Percentiles rank a stretch among this genome's conserved stretches.
These are phyloP conservation scores for Xylaria arbuscula DNA, from an alignment of 2,329 filamentous ascomycete species.

Conservation along the genomic window DNA sequence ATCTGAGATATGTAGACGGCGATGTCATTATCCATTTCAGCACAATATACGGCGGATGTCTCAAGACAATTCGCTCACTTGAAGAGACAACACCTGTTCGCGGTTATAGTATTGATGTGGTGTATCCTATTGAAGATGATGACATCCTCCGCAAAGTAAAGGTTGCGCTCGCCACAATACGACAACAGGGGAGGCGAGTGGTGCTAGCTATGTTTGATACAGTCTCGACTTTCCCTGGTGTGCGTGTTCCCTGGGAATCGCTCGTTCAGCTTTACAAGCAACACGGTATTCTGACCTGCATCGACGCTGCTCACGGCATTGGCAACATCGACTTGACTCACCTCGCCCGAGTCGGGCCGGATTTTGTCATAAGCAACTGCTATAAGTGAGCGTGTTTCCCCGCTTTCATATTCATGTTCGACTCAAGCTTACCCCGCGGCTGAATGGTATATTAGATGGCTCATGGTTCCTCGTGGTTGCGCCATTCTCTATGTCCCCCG, in stretches of 20 bases:
- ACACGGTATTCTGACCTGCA: constrained; percentile 69
- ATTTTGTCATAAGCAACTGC: constrained; percentile 79
- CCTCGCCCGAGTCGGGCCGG: constrained; percentile 67
- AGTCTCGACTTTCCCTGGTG: constrained; percentile 74
- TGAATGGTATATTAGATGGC: constrained; percentile 62
- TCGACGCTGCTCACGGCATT: constrained; percentile 78
- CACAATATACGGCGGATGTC: constrained; percentile 74
- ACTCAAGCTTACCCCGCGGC: constrained; percentile 20
- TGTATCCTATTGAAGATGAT: constrained; percentile 69
- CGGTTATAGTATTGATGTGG: constrained; percentile 62
- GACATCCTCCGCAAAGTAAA: constrained; percentile 66
- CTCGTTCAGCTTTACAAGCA: constrained; percentile 68
- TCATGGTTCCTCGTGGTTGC: constrained; percentile 75
- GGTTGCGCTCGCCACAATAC: constrained; percentile 61
- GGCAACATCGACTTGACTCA: constrained; percentile 74
- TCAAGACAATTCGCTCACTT: constrained; percentile 70
- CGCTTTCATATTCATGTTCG: constrained; percentile 5
- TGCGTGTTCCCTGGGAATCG: constrained; percentile 75
- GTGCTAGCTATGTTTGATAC: constrained; percentile 77
- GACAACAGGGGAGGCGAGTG: constrained; percentile 63
- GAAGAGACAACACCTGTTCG: constrained; percentile 64
- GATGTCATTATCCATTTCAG: constrained; percentile 76
- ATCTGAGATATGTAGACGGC: constrained; percentile 66
- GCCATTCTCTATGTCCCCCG: constrained; percentile 76
- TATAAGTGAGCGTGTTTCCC: constrained; percentile 63